A percentile compares a stretch with the other conserved stretches of the same genome.
Evolutionary conservation across 2,329 filamentous ascomycete species (phyloP).

Genomic region (Immersiporthe knoxdaviesiana): DNA sequence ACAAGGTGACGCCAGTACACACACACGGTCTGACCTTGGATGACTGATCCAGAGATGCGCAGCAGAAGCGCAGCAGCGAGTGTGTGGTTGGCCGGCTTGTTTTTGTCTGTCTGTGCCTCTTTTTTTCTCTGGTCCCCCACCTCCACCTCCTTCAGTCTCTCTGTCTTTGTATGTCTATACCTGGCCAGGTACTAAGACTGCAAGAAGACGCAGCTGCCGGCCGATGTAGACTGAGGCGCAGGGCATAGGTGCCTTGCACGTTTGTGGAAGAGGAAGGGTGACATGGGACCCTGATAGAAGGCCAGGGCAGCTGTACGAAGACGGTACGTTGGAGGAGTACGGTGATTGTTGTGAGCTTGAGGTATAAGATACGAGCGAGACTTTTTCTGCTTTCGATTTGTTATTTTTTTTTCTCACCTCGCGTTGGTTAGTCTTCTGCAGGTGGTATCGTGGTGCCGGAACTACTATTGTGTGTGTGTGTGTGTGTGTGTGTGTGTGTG

Average conservation of each 20-base stretch:
- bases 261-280: constrained; percentile 21
- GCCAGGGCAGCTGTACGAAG: constrained; percentile 21
- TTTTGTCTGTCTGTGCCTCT: not conserved
- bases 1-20: constrained; percentile 24
- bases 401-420: not conserved
- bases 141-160: not conserved
- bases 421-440: constrained; percentile 11
- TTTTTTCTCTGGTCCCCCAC: not conserved
- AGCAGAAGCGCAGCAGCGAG: constrained; percentile 15
- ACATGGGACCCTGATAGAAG: constrained; percentile 27
- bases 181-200: constrained; percentile 21
- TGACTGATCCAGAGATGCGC: constrained; percentile 30
- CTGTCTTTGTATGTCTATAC: constrained; percentile 14
- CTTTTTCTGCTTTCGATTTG: not conserved
- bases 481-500: not conserved
- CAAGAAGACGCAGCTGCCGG: constrained; percentile 26
- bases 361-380: constrained; percentile 24
- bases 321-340: constrained; percentile 22
- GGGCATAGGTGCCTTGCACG: constrained; percentile 25
- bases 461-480: constrained; percentile 4
- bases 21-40: constrained; percentile 28
- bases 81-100: not conserved
- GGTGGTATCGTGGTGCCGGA: not conserved
- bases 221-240: constrained; percentile 29
- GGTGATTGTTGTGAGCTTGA: constrained; percentile 8